Evolutionary conservation across 352 stramenopile genomes (phyloP), one percentile per base, ranked within the genome.

Genomic region (Aphanomyces invadans): DNA sequence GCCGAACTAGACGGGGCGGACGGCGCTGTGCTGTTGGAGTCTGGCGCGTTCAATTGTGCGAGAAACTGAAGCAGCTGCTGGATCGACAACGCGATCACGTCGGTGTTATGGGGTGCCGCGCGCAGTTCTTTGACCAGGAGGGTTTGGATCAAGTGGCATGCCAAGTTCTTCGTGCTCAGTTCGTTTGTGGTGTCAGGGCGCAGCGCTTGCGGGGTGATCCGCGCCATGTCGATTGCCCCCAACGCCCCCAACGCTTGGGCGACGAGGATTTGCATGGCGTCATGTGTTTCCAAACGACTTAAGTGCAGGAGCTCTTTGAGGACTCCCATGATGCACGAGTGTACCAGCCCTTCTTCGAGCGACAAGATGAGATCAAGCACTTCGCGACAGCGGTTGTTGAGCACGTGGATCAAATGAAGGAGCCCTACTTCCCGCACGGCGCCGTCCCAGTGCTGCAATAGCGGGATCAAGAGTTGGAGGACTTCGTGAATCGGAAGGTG

Each of bases 11-110:
- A n/a, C n/a, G n/a, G n/a, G 12, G 60, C 48, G 4, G 51, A 12
- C 19, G 46, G 23, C 19, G 48, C 39, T 25, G 33, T 36, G 31
- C 33, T 45, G 60, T 48, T 44, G 21, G 7, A 26, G 21, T 21
- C 79, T 0, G 71, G 36, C 36, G 53, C 78, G 17, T 82, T 89
- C 25, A 92, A 49, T 53, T 92, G 77, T 0, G 82, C 80, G 9
- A 95, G 54, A 71, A 93, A 90, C 39, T 86, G 89, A 28, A 95
- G 65, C 39, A 95, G 70, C 51, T 95, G 85, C 71, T 95, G 86
- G 52, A 95, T 95, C 7, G 86, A 86, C 63, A 92, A 89, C 11
- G 72, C 86, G 53, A 95, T 71, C 1, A 76, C 76, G 52, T 95
- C 86, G 1, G 82, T 92, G 56, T 87, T 92, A 45, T 93, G 82